phyloP scores from a whole-genome alignment of 1,139 yeast species.

The Scheffersomyces illinoinensis region DNA sequence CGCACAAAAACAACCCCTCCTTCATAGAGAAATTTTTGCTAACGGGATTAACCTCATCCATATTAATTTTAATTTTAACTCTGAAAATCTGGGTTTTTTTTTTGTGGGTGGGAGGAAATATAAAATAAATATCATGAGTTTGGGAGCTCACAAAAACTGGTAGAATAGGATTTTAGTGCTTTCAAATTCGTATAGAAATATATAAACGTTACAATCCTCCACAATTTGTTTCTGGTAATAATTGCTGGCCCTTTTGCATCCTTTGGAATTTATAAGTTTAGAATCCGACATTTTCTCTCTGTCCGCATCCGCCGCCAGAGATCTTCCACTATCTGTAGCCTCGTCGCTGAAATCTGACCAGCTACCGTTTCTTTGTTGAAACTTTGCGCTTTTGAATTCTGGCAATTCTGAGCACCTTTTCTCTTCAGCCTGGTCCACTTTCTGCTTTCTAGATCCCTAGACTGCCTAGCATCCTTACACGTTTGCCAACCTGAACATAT shows the following conservation, averaged over 20 bases:
- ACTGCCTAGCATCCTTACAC: neutral
- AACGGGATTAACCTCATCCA: neutral
- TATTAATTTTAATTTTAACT: too few relatives aligned
- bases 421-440: neutral
- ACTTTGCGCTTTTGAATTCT: neutral
- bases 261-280: neutral
- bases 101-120: neutral
- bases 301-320: neutral
- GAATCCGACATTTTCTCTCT: neutral
- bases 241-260: neutral
- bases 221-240: neutral
- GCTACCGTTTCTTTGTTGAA: neutral
- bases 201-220: neutral
- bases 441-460: neutral
- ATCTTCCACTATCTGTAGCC: neutral
- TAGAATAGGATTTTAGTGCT: neutral
- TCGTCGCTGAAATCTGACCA: neutral
- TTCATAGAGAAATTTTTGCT: neutral
- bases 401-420: neutral
- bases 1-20: conserved; percentile 1
- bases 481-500: neutral
- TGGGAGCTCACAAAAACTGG: neutral
- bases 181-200: neutral
- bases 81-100: neutral
- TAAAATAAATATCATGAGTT: neutral